Base-by-base conservation (phyloP, 768 basidiomycete species). In the Kwoniella sp. region DNA sequence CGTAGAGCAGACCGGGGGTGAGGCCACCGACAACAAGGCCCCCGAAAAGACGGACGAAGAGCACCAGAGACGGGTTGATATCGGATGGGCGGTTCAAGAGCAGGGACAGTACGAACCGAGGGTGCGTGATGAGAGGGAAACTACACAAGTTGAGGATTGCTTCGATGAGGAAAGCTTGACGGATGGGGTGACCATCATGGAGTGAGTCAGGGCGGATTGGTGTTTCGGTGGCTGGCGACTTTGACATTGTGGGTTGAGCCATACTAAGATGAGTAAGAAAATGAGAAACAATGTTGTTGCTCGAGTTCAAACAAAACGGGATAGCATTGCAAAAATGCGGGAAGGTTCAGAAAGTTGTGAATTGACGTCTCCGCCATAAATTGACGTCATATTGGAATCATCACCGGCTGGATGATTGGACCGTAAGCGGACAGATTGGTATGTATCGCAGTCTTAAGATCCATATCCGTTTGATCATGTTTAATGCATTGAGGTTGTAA, bases 121-220 rank as follows among this genome's bases (percentile, higher is more conserved):
- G 53, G 33, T 74, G 55, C 40, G 73, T 74, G 53, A 77, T 55
- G 12, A 77, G 62, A 19, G 73, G 75, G 55, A 77, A 24, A 2
- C 68, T 67, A 21, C 54, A 17, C 29, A 74, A 36, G 55, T 74
- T 74, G 54, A 68, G 48, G 25, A 73, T n/a, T 6, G 69, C 60
- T 48, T 72, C 69, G 63, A 70, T 52, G 30, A 74, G 60, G 63
- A 77, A 77, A 0, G 73, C 73, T 36, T 65, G 59, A 25, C 60
- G 68, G 29, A 77, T 48, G 7, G 59, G 58, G 13, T 55, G 25
- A 46, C 73, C 76, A 24, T 49, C 25, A 22, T 49, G 25, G 2
- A 10, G 5, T 2, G 48, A 22, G 17, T 49, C 48, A 10, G 17
- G 48, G 48, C 48, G 48, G 48, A 49, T 25, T 4, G 40, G 17